Conservation (phyloP, 345 rosid species). For the Psidium friedrichsthalianum region DNA sequence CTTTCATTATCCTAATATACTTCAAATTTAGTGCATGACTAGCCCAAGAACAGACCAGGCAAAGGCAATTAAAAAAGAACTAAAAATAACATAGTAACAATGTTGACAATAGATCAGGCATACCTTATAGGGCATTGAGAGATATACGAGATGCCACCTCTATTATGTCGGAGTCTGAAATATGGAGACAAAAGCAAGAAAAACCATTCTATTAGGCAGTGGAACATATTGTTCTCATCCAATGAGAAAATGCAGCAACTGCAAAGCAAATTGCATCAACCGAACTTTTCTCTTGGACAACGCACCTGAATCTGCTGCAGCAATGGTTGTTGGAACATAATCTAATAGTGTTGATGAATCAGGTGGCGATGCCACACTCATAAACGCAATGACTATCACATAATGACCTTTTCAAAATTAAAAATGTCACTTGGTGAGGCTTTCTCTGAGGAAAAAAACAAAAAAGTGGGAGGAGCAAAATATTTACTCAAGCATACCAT, state of each 20-base stretch:
- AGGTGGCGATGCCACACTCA: slow-evolving; percentile 27
- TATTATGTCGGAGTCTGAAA: slow-evolving; percentile 63
- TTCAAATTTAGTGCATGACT: neutral
- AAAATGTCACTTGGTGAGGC: slow-evolving; percentile 4
- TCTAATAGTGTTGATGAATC: slow-evolving; percentile 38
- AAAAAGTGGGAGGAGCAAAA: neutral
- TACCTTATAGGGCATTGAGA: slow-evolving; percentile 93
- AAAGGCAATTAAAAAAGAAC: neutral
- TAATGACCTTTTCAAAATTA: slow-evolving; percentile 40
- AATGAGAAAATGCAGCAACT: neutral
- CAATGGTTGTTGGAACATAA: slow-evolving; percentile 35
- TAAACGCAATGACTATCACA: slow-evolving; percentile 54
- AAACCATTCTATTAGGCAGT: neutral
- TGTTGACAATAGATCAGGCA: neutral
- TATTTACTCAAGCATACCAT: slow-evolving; percentile 29
- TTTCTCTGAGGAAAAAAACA: neutral
- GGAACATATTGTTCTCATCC: neutral
- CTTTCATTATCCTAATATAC: neutral
- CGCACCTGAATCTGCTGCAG: slow-evolving; percentile 49
- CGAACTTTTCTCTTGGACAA: neutral
- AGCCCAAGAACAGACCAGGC: neutral
- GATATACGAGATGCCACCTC: slow-evolving; percentile 92
- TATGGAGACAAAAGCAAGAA: neutral
- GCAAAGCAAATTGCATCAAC: neutral
- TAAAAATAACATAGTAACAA: neutral